Evolutionary conservation across 805 yeast genomes (phyloP).

Genomic region (Ogataea chonburiensis): DNA sequence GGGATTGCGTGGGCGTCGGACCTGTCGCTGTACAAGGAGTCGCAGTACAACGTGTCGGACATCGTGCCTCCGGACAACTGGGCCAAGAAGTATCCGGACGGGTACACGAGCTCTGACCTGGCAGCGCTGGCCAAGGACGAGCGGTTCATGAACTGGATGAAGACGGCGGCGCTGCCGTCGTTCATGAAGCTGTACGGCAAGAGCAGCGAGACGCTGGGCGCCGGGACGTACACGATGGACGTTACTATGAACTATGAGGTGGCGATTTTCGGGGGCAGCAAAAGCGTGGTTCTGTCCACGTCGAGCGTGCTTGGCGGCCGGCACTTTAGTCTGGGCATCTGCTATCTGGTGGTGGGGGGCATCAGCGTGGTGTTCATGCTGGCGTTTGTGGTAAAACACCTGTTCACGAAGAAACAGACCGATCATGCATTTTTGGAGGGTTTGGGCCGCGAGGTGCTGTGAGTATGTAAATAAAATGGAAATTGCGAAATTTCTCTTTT

Average conservation of each 20-base stretch:
- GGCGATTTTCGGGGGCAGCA: constrained; percentile 81
- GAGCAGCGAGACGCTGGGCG: constrained; percentile 55
- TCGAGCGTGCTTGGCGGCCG: constrained; percentile 85
- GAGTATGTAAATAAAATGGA: neutral
- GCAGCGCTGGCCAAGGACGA: constrained; percentile 79
- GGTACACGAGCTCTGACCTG: constrained; percentile 78
- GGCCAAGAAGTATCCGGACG: constrained; percentile 75
- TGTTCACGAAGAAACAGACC: constrained; percentile 45
- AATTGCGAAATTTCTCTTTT: neutral
- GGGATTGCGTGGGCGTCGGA: constrained; percentile 90
- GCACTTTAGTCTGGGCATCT: constrained; percentile 78
- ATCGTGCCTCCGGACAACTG: constrained; percentile 96
- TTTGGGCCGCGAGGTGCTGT: constrained; percentile 24
- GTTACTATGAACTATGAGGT: constrained; percentile 83
- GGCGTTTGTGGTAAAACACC: constrained; percentile 74
- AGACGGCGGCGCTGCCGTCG: constrained; percentile 90
- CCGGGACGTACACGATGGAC: constrained; percentile 69
- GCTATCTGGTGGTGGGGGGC: constrained; percentile 82
- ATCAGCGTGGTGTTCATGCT: constrained; percentile 69
- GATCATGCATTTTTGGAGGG: constrained; percentile 33
- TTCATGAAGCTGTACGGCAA: constrained; percentile 81
- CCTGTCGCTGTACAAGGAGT: constrained; percentile 64
- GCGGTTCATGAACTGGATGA: constrained; percentile 95
- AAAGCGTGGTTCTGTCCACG: constrained; percentile 77
- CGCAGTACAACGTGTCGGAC: constrained; percentile 62